A percentile compares a stretch with the other conserved stretches of the same genome.
These are phyloP conservation scores for Apocynum venetum DNA, from an alignment of 257 asterid species.

Conservation along the genomic window DNA sequence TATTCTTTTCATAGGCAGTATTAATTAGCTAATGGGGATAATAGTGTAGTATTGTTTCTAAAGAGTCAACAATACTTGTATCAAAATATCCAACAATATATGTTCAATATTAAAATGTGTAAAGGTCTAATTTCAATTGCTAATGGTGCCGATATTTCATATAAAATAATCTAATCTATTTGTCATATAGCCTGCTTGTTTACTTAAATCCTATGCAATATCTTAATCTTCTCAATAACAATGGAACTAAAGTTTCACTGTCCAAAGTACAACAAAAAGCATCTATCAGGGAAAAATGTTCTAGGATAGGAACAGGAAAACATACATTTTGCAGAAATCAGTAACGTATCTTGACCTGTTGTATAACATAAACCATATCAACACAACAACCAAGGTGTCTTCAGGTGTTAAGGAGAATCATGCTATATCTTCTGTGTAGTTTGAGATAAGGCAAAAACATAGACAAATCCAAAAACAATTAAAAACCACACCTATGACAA, in stretches of 20 bases:
- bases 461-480: background rate
- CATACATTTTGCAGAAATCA: conserved; percentile 47
- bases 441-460: background rate
- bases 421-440: background rate
- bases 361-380: conserved; percentile 74
- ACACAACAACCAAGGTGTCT: conserved; percentile 61
- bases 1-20: too few relatives aligned
- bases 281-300: background rate
- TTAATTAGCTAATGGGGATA: too few relatives aligned
- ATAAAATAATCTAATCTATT: background rate
- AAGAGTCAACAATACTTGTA: background rate
- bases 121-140: background rate
- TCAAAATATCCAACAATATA: background rate
- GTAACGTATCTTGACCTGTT: conserved; percentile 48
- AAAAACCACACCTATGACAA: background rate
- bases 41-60: background rate
- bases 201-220: background rate
- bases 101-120: background rate
- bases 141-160: background rate
- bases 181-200: background rate
- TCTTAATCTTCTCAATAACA: background rate
- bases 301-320: background rate
- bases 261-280: background rate
- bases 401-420: conserved; percentile 29
- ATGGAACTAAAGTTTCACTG: background rate